Conservation (phyloP, 192 early-diverging fungal genomes). For the Umbelopsis ramanniana region DNA sequence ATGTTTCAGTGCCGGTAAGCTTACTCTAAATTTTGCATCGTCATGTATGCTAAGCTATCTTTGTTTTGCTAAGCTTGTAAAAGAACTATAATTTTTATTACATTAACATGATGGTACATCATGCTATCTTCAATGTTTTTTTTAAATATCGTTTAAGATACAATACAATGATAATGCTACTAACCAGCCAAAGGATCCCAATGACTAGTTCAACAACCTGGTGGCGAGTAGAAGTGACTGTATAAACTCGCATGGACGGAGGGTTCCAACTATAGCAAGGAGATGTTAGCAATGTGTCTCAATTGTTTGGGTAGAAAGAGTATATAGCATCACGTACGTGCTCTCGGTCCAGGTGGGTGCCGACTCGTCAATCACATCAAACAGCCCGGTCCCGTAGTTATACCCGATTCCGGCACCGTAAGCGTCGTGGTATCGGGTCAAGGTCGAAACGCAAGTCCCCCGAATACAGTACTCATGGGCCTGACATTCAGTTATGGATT, state of each 20-base stretch:
- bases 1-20: not conserved
- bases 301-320: not conserved
- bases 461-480: constrained; percentile 48
- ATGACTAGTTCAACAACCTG: constrained; percentile 49
- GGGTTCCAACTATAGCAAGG: constrained; percentile 46
- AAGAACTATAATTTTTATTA: no score
- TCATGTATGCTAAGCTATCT: no score
- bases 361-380: constrained; percentile 46
- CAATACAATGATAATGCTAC: constrained; percentile 35
- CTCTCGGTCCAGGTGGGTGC: constrained; percentile 56
- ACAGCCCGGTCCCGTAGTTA: constrained; percentile 33
- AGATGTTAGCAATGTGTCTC: constrained; percentile 1
- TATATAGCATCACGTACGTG: constrained; percentile 63
- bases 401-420: constrained; percentile 54
- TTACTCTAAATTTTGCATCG: no score
- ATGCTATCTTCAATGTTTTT: constrained; percentile 43
- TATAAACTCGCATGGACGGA: constrained; percentile 45
- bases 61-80: no score
- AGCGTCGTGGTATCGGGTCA: constrained; percentile 59
- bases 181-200: constrained; percentile 44
- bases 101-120: not conserved
- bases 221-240: constrained; percentile 41
- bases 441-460: constrained; percentile 44
- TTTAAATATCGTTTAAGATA: constrained; percentile 37
- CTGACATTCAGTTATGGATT: constrained; percentile 32